Evolutionary conservation across 768 basidiomycete genomes (phyloP), one percentile per base, ranked within the genome.

Genomic region (Daedaleopsis nitida): DNA sequence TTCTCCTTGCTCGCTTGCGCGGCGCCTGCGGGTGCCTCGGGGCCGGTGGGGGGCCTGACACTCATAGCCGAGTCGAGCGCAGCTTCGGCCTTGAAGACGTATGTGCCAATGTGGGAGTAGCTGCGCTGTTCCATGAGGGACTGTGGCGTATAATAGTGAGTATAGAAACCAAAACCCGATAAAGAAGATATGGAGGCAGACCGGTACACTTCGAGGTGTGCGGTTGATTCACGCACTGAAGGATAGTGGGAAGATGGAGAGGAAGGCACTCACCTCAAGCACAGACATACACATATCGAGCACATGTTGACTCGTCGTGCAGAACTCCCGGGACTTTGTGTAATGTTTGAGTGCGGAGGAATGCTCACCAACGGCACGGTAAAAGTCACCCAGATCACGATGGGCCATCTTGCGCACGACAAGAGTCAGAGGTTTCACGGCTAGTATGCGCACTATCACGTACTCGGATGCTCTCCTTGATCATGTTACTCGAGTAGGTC

Each of bases 381-480:
- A 86, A 70, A 89, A 89, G 63, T 89, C 83, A 10, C 90, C 95
- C 39, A 97, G 80, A 68, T 98, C 96, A 58, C 95, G 83, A 74
- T 96, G 87, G 0, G 86, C 91, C 92, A 96, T 93, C 93, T 95
- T 71, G n/a, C 49, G 49, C 34, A 39, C 38, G 45, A 34, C 47
- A 39, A 45, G 34, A 54, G 8, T 8, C 17, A 32, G 21, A 21
- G 17, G 17, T 23, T n/a, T n/a, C 45, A 19, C 4, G n/a, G n/a
- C 4, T 13, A 19, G 45, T 47, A 21, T 19, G 45, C 45, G 19
- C 10, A n/a, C 10, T 47, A 4, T 4, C 12, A 56, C 82, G 70
- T 72, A 96, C 94, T 69, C 96, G 80, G 67, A 97, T 96, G 81
- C 92, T 95, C 82, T 98, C 96, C 76, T 97, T 98, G 80, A 98